Conservation (phyloP, 2,329 filamentous ascomycete genomes). For the Fusarium brevicatenulatum region DNA sequence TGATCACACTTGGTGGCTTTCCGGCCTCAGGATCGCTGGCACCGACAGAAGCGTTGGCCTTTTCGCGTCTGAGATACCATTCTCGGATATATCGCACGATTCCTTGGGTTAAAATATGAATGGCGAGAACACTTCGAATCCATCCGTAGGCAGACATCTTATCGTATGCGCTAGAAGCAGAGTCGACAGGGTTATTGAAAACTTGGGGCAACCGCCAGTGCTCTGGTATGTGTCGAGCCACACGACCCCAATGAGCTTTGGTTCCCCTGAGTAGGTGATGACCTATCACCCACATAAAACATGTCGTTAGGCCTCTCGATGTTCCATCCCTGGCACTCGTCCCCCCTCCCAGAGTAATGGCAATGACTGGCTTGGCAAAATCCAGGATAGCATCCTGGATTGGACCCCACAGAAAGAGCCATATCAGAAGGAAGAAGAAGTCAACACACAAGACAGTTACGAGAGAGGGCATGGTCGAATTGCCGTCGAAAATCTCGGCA, state of each 20-base stretch:
- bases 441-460: constrained; percentile 88
- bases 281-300: constrained; percentile 72
- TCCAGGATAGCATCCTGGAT: constrained; percentile 90
- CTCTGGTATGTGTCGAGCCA: constrained; percentile 58
- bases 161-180: constrained; percentile 58
- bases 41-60: constrained; percentile 60
- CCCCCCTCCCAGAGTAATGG: constrained; percentile 87
- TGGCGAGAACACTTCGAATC: constrained; percentile 74
- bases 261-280: constrained; percentile 64
- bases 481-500: constrained; percentile 90
- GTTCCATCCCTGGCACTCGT: constrained; percentile 74
- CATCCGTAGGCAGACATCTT: constrained; percentile 70
- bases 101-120: constrained; percentile 80
- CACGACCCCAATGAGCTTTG: constrained; percentile 59
- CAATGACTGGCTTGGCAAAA: constrained; percentile 91
- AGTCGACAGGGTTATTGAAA: constrained; percentile 60
- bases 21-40: constrained; percentile 71
- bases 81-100: constrained; percentile 76
- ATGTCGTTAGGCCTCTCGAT: constrained; percentile 76
- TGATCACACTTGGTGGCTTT: constrained; percentile 55
- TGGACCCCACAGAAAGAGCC: constrained; percentile 88
- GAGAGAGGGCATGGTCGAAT: constrained; percentile 85
- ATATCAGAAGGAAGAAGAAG: constrained; percentile 81
- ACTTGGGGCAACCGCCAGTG: constrained; percentile 58
- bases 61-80: constrained; percentile 72